phyloP scores from a whole-genome alignment of 1,284 basidiomycete species.

The Amylostereum areolatum region DNA sequence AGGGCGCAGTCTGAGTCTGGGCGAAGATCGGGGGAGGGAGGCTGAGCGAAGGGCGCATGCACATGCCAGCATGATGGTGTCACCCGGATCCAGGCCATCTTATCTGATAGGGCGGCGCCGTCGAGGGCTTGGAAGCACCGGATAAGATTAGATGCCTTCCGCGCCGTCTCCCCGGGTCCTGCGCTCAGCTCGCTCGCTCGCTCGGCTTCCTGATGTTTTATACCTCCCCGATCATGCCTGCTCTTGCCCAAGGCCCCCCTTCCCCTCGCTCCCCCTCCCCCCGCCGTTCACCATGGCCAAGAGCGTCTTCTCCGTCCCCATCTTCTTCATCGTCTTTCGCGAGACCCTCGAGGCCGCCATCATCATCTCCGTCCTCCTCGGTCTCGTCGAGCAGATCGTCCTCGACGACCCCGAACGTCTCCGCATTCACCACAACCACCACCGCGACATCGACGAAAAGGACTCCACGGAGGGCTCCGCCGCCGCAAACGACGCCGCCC shows the following conservation, averaged over 20 bases:
- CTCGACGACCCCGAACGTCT: conserved; percentile 31
- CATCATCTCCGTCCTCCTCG: conserved; percentile 83
- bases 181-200: background rate
- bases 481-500: background rate
- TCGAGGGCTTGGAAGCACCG: too few relatives aligned
- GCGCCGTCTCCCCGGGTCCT: background rate
- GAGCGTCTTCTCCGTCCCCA: conserved; percentile 71
- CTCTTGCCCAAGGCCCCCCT: conserved; percentile 10
- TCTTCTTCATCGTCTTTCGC: conserved; percentile 87
- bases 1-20: background rate
- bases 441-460: conserved; percentile 10
- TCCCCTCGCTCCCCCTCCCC: conserved; percentile 9
- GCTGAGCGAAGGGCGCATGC: background rate
- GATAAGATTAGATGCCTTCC: conserved; percentile 10
- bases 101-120: conserved; percentile 12
- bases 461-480: background rate
- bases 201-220: background rate
- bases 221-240: background rate
- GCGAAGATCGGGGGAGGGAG: too few relatives aligned
- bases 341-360: conserved; percentile 87
- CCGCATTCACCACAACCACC: conserved; percentile 6
- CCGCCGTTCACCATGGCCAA: conserved; percentile 39
- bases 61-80: background rate
- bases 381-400: conserved; percentile 78
- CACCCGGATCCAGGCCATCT: conserved; percentile 8